phyloP scores from a whole-genome alignment of 176 grass and related monocot species.

The Melocanna baccifera region DNA sequence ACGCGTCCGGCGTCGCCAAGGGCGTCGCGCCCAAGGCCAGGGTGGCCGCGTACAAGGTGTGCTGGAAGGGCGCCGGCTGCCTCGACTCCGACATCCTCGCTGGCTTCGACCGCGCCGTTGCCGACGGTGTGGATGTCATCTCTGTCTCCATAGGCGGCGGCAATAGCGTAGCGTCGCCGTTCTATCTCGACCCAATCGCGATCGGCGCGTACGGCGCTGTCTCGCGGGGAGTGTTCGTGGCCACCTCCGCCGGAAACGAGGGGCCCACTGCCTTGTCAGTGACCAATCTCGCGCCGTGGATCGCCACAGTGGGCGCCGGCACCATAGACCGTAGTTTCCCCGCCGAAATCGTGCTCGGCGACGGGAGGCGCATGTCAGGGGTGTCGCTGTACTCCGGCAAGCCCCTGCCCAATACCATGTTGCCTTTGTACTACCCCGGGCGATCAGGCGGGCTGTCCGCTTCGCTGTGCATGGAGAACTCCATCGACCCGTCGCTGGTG shows the following conservation, averaged over 20 bases:
- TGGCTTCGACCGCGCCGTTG: slow-evolving; percentile 84
- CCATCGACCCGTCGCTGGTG: slow-evolving; percentile 73
- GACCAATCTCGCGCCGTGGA: slow-evolving; percentile 89
- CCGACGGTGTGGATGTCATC: slow-evolving; percentile 88
- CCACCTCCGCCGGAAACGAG: slow-evolving; percentile 89
- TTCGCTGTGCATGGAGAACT: slow-evolving; percentile 94
- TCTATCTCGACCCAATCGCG: slow-evolving; percentile 90
- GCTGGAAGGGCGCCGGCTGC: slow-evolving; percentile 85
- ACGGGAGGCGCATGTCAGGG: slow-evolving; percentile 60
- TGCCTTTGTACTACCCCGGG: slow-evolving; percentile 73
- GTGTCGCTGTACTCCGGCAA: slow-evolving; percentile 86
- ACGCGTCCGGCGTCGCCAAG: slow-evolving; percentile 78
- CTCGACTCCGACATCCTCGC: slow-evolving; percentile 96
- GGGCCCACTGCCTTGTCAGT: slow-evolving; percentile 74
- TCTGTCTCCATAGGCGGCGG: slow-evolving; percentile 90
- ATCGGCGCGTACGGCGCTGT: slow-evolving; percentile 81
- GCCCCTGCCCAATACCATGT: slow-evolving; percentile 37
- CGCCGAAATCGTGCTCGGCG: slow-evolving; percentile 66
- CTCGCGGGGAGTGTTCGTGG: slow-evolving; percentile 71
- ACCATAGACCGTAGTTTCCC: slow-evolving; percentile 93
- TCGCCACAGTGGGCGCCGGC: slow-evolving; percentile 83
- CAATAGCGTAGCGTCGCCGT: slow-evolving; percentile 55
- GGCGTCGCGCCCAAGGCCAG: slow-evolving; percentile 91
- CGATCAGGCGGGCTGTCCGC: slow-evolving; percentile 56
- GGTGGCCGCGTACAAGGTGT: slow-evolving; percentile 87